Percentiles rank a stretch among this genome's conserved stretches.
phyloP scores from a whole-genome alignment of 768 basidiomycete species.

The Agrocybe praecox region DNA sequence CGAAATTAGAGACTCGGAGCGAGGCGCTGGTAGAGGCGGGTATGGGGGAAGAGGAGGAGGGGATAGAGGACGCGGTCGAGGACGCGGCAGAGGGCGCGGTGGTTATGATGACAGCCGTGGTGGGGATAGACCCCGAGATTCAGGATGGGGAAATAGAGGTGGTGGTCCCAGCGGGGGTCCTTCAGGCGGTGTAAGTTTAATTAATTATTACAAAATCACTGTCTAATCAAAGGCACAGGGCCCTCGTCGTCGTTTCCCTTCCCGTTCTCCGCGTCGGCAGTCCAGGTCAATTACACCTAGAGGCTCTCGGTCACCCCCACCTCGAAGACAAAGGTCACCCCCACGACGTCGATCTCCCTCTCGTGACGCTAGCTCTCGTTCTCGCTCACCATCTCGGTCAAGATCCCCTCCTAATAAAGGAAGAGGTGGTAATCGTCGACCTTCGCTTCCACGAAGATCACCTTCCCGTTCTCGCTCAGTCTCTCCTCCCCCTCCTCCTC shows the following conservation, averaged over 20 bases:
- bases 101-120: conserved; percentile 46
- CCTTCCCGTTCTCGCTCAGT: conserved; percentile 53
- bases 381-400: conserved; percentile 27
- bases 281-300: conserved; percentile 33
- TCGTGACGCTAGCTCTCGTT: conserved; percentile 19
- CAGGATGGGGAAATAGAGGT: conserved; percentile 72
- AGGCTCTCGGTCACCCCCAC: conserved; percentile 42
- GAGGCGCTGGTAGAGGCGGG: conserved; percentile 45
- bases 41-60: conserved; percentile 56
- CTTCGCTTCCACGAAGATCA: conserved; percentile 28
- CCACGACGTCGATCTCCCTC: conserved; percentile 35
- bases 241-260: conserved; percentile 44
- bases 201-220: conserved; percentile 10
- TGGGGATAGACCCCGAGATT: conserved; percentile 48
- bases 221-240: conserved; percentile 10
- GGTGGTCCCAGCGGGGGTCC: conserved; percentile 45
- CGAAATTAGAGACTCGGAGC: conserved; percentile 56
- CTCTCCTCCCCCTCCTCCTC: conserved; percentile 39
- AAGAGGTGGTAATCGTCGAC: conserved; percentile 13
- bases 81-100: conserved; percentile 50
- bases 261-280: conserved; percentile 50
- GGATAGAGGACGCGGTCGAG: conserved; percentile 57
- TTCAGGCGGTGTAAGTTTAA: conserved; percentile 28
- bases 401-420: conserved; percentile 15
- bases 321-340: conserved; percentile 28